Evolutionary conservation across 257 asterid species (phyloP).

Genomic region (Solanum commersonii): DNA sequence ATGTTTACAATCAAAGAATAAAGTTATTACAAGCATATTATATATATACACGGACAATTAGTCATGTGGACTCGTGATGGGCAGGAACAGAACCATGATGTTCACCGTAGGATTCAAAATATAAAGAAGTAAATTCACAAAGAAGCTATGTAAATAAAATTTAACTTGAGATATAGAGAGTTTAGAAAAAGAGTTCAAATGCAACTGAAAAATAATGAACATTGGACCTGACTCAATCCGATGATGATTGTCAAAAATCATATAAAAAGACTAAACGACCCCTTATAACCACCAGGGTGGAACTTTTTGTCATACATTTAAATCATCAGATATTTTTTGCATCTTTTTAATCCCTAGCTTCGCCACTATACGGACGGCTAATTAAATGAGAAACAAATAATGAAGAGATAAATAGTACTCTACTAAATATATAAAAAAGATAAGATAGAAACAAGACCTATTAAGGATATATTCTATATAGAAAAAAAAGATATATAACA

Average conservation of each 20-base stretch:
- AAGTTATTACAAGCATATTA: background rate
- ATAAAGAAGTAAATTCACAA: background rate
- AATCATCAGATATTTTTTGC: background rate
- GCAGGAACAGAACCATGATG: background rate
- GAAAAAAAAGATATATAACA: background rate
- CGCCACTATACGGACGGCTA: background rate
- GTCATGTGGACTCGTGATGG: background rate
- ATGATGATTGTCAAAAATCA: background rate
- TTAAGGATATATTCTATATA: background rate
- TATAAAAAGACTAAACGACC: too few species aligned
- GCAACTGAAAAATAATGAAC: too few species aligned
- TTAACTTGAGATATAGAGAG: too few species aligned
- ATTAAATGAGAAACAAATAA: background rate
- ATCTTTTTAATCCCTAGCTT: background rate
- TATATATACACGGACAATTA: background rate
- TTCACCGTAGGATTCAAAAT: background rate
- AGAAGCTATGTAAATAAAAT: background rate
- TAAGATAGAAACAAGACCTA: background rate
- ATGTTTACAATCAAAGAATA: background rate
- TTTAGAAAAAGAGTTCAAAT: too few species aligned
- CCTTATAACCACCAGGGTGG: background rate
- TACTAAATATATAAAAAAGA: background rate
- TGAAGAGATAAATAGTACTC: background rate
- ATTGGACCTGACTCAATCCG: background rate
- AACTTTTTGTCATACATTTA: background rate